Evolutionary conservation across 345 rosid species (phyloP), one percentile per base, ranked within the genome.

Genomic region (Arabis alpina): DNA sequence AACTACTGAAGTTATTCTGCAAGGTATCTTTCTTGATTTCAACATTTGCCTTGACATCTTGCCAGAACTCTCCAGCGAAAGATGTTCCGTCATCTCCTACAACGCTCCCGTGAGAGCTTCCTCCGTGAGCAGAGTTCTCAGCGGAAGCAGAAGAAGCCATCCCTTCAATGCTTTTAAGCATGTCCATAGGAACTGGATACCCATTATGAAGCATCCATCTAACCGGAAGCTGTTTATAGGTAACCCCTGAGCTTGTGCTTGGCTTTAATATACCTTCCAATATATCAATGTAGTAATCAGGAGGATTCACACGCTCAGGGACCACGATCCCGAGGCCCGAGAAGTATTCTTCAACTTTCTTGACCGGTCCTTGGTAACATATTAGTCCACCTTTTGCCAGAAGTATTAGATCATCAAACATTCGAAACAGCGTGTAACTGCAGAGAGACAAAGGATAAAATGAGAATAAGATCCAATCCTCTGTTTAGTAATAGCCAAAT

Each of bases 151-250:
- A 71, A 66, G 82, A 62, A 40, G 83, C 61, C 75, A 79, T 40
- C 45, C 87, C 89, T 57, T 92, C 96, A 15, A 84, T 64, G 56
- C 61, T 76, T 61, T 83, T 74, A 54, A 92, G 82, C 99, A 95
- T 95, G 66, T 95, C 99, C 77, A 76, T 69, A 19, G 98, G 99
- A 69, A 92, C 93, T 5, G 80, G 85, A 64, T 92, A 95, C 49
- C 89, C 87, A 76, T 95, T 95, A 39, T 95, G 99, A 72, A 95
- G 93, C 98, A 95, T 95, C 99, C 99, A 95, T 63, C 97, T 84
- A 45, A 85, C 85, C 0, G 98, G 98, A 74, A 95, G 93, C 76
- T 95, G 92, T 61, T 87, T 90, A 49, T 75, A 73, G 68, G 81
- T 84, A 67, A 88, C 85, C n/a, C 88, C 96, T 16, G 86, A 44